Conservation (phyloP, 2,329 filamentous ascomycete genomes). For the Colletotrichum siamense region DNA sequence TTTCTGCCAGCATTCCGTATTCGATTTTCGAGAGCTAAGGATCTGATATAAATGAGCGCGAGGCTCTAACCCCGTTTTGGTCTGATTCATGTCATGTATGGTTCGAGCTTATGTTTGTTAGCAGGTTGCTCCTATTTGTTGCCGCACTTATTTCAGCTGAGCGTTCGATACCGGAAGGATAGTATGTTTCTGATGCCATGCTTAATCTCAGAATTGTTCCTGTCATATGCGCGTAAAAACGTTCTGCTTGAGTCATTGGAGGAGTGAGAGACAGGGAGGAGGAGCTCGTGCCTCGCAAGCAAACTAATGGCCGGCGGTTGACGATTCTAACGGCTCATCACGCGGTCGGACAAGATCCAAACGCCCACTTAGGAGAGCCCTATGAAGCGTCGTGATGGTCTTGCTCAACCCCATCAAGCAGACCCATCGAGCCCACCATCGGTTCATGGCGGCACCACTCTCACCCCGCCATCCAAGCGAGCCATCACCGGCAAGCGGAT, state of each 20-base stretch:
- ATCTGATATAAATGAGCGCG: no score
- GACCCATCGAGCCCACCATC: not conserved
- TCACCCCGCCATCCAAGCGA: not conserved
- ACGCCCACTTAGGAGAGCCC: rapidly evolving
- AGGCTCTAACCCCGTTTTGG: no score
- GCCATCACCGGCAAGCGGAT: not conserved
- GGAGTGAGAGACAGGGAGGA: not conserved
- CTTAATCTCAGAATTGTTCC: not conserved
- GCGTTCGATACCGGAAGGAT: rapidly evolving
- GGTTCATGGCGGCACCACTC: not conserved
- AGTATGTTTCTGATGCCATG: not conserved
- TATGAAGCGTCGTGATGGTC: rapidly evolving
- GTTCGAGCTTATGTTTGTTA: no score
- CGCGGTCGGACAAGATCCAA: rapidly evolving
- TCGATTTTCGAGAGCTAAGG: conserved; percentile 42
- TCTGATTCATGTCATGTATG: no score
- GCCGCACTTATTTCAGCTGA: not conserved
- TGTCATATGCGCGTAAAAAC: not conserved
- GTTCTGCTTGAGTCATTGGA: not conserved
- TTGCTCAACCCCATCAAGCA: no score
- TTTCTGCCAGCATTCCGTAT: conserved; percentile 54
- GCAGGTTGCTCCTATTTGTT: no score
- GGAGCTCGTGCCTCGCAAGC: rapidly evolving
- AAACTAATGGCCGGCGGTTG: not conserved
- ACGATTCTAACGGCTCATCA: not conserved